Percentiles rank a stretch among this genome's conserved stretches.
Conservation (phyloP, 371 early-diverging fungal genomes). For the Circinella minor region DNA sequence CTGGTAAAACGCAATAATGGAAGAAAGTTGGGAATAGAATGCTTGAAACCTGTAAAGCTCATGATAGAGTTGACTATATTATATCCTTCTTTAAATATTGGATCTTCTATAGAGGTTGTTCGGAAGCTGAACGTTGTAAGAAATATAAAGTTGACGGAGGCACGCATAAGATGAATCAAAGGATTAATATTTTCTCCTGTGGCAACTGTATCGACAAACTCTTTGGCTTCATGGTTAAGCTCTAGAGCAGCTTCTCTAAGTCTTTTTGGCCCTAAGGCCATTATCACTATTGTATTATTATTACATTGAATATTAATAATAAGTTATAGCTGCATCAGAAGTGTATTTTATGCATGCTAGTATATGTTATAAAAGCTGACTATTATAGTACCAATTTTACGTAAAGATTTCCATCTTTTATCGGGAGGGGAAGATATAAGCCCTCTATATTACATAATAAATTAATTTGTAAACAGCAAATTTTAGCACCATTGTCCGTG, state of each 20-base stretch:
- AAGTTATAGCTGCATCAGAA: too few species aligned
- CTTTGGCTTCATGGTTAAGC: too few species aligned
- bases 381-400: too few species aligned
- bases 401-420: too few species aligned
- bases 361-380: too few species aligned
- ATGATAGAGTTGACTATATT: not conserved
- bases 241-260: not conserved
- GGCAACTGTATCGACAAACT: not conserved
- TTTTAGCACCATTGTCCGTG: too few species aligned
- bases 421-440: too few species aligned
- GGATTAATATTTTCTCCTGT: not conserved
- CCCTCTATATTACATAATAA: too few species aligned
- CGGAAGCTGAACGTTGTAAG: not conserved
- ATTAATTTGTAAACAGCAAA: too few species aligned
- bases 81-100: conserved; percentile 12
- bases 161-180: not conserved
- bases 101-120: conserved; percentile 11
- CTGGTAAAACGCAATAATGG: conserved; percentile 13
- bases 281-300: not conserved
- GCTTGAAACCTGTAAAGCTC: not conserved
- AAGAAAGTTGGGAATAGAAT: conserved; percentile 19
- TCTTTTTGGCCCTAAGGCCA: not conserved
- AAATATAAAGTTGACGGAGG: not conserved
- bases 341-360: too few species aligned
- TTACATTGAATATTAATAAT: too few species aligned